Percentiles rank a stretch among this genome's conserved stretches.
Conservation (phyloP, 768 basidiomycete species). For the Mycena pura region DNA sequence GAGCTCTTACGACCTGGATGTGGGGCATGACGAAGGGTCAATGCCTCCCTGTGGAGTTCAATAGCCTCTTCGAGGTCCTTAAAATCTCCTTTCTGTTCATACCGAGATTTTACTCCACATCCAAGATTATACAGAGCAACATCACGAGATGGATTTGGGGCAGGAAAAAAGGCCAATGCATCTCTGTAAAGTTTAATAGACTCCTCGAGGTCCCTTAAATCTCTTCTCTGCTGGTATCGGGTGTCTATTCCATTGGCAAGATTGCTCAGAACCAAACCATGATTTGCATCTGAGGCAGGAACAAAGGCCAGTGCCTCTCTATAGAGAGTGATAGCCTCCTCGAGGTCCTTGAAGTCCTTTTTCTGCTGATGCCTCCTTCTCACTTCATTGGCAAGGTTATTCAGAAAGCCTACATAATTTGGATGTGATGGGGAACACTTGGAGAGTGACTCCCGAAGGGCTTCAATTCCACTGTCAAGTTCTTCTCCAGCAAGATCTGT, state of each 20-base stretch:
- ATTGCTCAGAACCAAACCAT: neutral
- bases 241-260: neutral
- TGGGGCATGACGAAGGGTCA: neutral
- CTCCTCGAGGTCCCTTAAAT: neutral
- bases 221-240: neutral
- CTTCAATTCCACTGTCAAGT: too few species aligned
- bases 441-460: too few species aligned
- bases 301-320: neutral
- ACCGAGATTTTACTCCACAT: neutral
- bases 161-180: neutral
- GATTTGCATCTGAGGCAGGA: neutral
- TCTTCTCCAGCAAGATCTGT: too few species aligned
- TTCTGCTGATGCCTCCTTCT: too few species aligned
- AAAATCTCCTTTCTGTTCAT: neutral
- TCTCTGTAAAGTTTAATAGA: conserved; percentile 1
- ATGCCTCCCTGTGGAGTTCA: too few species aligned
- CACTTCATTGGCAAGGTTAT: too few species aligned
- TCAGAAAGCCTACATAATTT: too few species aligned
- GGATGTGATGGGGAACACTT: too few species aligned
- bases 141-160: neutral
- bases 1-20: neutral
- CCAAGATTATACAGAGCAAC: conserved; percentile 3
- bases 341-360: too few species aligned
- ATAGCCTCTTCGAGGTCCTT: neutral
- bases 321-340: neutral